Percentiles rank a stretch among this genome's conserved stretches.
Conservation (phyloP, 345 rosid genomes). For the Acer yangbiense region DNA sequence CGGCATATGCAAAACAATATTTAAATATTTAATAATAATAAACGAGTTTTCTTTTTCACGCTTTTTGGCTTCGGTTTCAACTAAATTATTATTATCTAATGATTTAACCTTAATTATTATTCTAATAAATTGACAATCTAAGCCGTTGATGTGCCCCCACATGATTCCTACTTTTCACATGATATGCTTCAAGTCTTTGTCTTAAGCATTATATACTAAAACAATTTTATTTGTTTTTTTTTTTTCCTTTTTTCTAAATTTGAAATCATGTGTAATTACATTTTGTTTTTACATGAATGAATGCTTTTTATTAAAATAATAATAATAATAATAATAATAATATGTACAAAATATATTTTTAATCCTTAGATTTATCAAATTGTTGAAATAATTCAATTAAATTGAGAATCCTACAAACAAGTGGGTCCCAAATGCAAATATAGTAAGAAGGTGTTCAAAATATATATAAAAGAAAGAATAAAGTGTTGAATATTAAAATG, state of each 20-base stretch:
- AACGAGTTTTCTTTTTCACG: not conserved
- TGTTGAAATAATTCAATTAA: not conserved
- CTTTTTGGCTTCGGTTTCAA: constrained; percentile 7
- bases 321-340: too few relatives aligned
- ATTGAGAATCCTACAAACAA: not conserved
- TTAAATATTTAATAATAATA: not conserved
- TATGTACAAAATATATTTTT: too few relatives aligned
- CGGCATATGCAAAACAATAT: constrained; percentile 17
- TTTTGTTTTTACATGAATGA: too few relatives aligned
- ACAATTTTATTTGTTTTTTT: too few relatives aligned
- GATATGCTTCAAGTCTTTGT: not conserved
- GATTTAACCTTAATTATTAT: constrained; percentile 8
- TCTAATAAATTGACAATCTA: constrained; percentile 8
- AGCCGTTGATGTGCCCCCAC: constrained; percentile 42
- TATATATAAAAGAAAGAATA: too few relatives aligned
- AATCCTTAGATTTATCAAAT: too few relatives aligned
- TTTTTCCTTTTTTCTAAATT: too few relatives aligned
- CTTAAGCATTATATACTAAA: not conserved
- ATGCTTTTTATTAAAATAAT: too few relatives aligned
- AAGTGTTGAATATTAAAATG: not conserved
- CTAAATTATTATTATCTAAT: constrained; percentile 31
- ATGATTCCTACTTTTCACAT: constrained; percentile 30
- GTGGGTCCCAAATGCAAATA: not conserved
- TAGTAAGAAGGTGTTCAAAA: too few relatives aligned
- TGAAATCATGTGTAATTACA: too few relatives aligned